Conservation (phyloP, 2,329 filamentous ascomycete species). For the Phoma sp. region DNA sequence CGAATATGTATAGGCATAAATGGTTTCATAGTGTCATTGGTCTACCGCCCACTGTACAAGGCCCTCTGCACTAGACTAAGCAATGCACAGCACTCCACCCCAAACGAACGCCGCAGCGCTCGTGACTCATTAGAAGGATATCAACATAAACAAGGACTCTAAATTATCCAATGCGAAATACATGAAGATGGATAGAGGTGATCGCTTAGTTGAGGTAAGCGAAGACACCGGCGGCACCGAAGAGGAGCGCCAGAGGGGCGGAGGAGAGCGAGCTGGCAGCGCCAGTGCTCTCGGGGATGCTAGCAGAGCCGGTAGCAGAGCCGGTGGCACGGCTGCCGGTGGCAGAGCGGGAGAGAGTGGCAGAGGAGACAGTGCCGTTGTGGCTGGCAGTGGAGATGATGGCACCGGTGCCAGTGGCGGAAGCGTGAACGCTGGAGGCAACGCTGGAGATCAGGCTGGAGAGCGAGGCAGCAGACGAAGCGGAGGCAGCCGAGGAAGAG, state of each 20-base stretch:
- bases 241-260: conserved; percentile 28
- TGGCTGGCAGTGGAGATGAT: conserved; percentile 22
- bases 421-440: conserved; percentile 34
- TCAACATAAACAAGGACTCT: conserved; percentile 19
- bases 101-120: conserved; percentile 15
- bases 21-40: conserved; percentile 21
- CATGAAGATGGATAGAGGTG: conserved; percentile 18
- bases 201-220: conserved; percentile 48
- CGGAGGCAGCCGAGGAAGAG: conserved; percentile 18
- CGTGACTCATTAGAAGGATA: conserved; percentile 25
- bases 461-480: conserved; percentile 31
- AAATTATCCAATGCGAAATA: conserved; percentile 28
- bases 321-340: conserved; percentile 24
- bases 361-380: conserved; percentile 38
- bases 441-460: conserved; percentile 39
- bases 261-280: conserved; percentile 47
- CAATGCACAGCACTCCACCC: conserved; percentile 28
- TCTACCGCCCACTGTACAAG: conserved; percentile 33
- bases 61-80: conserved; percentile 33
- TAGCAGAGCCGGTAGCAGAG: conserved; percentile 19
- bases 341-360: conserved; percentile 31
- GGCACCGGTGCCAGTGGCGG: conserved; percentile 26
- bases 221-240: conserved; percentile 51
- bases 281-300: conserved; percentile 33
- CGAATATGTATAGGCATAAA: conserved; percentile 2